phyloP scores from a whole-genome alignment of 1,284 basidiomycete genomes.

The Cryptococcus depauperatus region DNA sequence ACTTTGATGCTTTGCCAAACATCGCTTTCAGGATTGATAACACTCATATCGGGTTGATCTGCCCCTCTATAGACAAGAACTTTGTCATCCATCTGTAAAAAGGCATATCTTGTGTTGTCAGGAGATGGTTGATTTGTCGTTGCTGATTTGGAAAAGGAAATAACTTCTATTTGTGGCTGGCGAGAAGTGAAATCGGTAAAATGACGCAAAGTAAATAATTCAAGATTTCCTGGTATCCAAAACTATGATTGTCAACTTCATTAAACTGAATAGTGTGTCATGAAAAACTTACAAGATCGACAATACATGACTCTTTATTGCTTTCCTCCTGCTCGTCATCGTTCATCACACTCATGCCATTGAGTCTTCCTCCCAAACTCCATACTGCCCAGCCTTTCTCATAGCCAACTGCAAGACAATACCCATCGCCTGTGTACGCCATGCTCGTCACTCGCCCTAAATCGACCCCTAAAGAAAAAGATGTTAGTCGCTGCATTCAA shows the following conservation, averaged over 20 bases:
- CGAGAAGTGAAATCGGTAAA: background rate
- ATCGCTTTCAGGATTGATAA: constrained; percentile 97
- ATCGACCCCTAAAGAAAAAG: constrained; percentile 10
- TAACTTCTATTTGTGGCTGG: constrained; percentile 53
- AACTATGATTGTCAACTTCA: constrained; percentile 51
- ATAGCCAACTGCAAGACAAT: constrained; percentile 95
- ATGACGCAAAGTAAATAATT: constrained; percentile 60
- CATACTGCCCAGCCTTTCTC: constrained; percentile 81
- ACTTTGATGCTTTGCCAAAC: constrained; percentile 94
- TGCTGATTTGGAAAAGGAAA: constrained; percentile 93
- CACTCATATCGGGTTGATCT: constrained; percentile 94
- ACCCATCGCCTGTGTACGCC: constrained; percentile 91
- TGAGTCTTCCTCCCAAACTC: constrained; percentile 79
- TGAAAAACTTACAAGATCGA: constrained; percentile 28
- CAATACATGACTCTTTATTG: constrained; percentile 48
- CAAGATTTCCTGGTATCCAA: constrained; percentile 84
- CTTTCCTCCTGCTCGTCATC: constrained; percentile 27
- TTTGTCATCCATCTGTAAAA: constrained; percentile 89
- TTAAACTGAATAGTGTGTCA: background rate
- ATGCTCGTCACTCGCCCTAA: constrained; percentile 68
- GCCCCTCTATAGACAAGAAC: constrained; percentile 92
- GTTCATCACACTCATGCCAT: constrained; percentile 53
- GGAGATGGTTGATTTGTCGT: constrained; percentile 86
- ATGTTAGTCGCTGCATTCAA: constrained; percentile 8
- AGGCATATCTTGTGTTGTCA: constrained; percentile 62